Percentiles rank a stretch among this genome's conserved stretches.
Conservation (phyloP, 495 filamentous ascomycete genomes). For the Pyronema domesticum region DNA sequence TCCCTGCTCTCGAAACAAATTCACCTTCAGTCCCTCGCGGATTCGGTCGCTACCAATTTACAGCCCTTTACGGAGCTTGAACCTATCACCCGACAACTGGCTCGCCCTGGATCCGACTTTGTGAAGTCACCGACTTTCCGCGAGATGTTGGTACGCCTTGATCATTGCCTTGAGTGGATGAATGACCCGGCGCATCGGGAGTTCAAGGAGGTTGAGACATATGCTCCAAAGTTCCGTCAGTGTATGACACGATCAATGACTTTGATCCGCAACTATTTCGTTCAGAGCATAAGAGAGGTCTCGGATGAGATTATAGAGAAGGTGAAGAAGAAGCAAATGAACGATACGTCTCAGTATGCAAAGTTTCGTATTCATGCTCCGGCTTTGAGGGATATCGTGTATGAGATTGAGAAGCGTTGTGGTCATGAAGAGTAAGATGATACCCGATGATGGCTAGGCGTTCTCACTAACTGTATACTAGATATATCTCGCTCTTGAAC, state of each 20-base stretch:
- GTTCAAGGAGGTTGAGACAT: constrained; percentile 72
- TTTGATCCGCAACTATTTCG: constrained; percentile 72
- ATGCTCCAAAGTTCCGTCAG: constrained; percentile 52
- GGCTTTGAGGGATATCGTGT: constrained; percentile 16
- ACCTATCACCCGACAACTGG: constrained; percentile 70
- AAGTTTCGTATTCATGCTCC: constrained; percentile 47
- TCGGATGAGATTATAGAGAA: constrained; percentile 51
- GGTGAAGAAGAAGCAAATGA: constrained; percentile 50
- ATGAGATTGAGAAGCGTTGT: constrained; percentile 23
- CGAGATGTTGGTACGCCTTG: constrained; percentile 70
- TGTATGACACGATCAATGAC: constrained; percentile 56
- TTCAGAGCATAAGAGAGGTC: constrained; percentile 51
- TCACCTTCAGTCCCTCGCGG: constrained; percentile 53
- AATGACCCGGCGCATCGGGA: constrained; percentile 36
- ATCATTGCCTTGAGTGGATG: constrained; percentile 54
- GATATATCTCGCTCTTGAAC: constrained; percentile 21
- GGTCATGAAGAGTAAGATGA: constrained; percentile 21
- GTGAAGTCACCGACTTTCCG: constrained; percentile 63
- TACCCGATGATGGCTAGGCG: neutral
- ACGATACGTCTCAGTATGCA: constrained; percentile 61
- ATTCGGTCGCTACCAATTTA: constrained; percentile 66
- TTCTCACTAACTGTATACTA: neutral
- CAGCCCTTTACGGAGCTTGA: constrained; percentile 87
- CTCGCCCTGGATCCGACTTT: constrained; percentile 79
- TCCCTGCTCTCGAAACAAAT: constrained; percentile 62